Percentiles rank a stretch among this genome's conserved stretches.
These are phyloP conservation scores for Tulasnella sp. DNA, from an alignment of 768 basidiomycete genomes.

Conservation along the genomic window DNA sequence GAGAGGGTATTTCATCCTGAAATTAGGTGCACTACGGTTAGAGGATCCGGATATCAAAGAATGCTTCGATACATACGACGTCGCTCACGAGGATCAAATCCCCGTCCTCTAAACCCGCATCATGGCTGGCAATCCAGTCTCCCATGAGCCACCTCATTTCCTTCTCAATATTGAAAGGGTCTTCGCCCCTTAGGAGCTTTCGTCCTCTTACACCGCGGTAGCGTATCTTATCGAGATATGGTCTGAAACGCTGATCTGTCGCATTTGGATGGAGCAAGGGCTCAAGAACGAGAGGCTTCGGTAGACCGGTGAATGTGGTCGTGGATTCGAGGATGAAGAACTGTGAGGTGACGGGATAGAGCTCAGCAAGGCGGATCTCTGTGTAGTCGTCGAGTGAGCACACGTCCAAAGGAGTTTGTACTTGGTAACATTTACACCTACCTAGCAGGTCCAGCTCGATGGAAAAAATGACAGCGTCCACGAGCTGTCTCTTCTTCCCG, in stretches of 20 bases:
- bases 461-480: constrained; percentile 6
- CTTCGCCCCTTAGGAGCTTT: neutral
- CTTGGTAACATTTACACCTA: neutral
- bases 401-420: neutral
- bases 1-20: constrained; percentile 5
- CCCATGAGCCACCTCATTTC: neutral
- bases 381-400: neutral
- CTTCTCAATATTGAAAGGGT: constrained; percentile 3
- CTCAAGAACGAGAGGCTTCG: constrained; percentile 1
- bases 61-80: neutral
- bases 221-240: constrained; percentile 6
- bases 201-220: neutral
- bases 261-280: constrained; percentile 1
- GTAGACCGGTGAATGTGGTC: neutral
- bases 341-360: neutral
- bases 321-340: constrained; percentile 7
- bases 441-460: constrained; percentile 1
- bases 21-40: neutral
- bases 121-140: neutral
- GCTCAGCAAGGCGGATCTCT: constrained; percentile 6
- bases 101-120: neutral
- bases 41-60: neutral
- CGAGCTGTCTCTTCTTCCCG: neutral
- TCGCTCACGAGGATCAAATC: constrained; percentile 8
- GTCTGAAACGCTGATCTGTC: neutral